These are phyloP conservation scores for Sugiyamaella castrensis DNA, from an alignment of 1,139 yeast genomes.

Conservation along the genomic window DNA sequence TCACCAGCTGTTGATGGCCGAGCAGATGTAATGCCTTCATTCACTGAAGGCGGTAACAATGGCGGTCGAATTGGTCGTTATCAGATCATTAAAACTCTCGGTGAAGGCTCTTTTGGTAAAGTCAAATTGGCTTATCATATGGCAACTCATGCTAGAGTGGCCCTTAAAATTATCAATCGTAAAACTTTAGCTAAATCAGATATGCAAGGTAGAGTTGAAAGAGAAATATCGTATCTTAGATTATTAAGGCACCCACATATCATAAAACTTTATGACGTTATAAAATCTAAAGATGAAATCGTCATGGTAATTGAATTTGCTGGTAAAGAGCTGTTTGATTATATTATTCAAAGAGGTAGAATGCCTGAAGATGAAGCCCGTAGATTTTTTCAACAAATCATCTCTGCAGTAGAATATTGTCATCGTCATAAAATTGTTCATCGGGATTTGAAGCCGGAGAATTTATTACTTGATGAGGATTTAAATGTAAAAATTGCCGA, in stretches of 20 bases:
- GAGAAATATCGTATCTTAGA: conserved; percentile 89
- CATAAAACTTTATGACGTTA: conserved; percentile 92
- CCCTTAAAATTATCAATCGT: conserved; percentile 88
- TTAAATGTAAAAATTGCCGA: conserved; percentile 95
- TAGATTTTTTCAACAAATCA: conserved; percentile 93
- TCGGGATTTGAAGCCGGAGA: conserved; percentile 93
- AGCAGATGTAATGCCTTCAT: conserved; percentile 28
- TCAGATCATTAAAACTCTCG: conserved; percentile 89
- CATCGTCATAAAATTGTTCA: conserved; percentile 98
- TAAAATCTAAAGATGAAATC: conserved; percentile 92
- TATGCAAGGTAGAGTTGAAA: conserved; percentile 95
- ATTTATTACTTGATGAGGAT: conserved; percentile 83
- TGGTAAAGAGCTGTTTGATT: conserved; percentile 92
- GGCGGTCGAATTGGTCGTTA: conserved; percentile 73
- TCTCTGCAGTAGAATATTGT: conserved; percentile 97
- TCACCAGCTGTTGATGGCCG: conserved; percentile 12
- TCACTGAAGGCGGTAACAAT: conserved; percentile 20
- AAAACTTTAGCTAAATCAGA: conserved; percentile 93
- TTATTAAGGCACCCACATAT: conserved; percentile 94
- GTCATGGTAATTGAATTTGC: conserved; percentile 98
- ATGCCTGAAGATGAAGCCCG: conserved; percentile 95
- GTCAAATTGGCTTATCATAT: conserved; percentile 93
- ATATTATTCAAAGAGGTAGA: conserved; percentile 91
- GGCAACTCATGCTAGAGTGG: conserved; percentile 90
- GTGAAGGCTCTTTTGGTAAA: conserved; percentile 97